These are phyloP conservation scores for Ceratocystiopsis brevicomis DNA, from an alignment of 2,329 filamentous ascomycete species.

Conservation along the genomic window DNA sequence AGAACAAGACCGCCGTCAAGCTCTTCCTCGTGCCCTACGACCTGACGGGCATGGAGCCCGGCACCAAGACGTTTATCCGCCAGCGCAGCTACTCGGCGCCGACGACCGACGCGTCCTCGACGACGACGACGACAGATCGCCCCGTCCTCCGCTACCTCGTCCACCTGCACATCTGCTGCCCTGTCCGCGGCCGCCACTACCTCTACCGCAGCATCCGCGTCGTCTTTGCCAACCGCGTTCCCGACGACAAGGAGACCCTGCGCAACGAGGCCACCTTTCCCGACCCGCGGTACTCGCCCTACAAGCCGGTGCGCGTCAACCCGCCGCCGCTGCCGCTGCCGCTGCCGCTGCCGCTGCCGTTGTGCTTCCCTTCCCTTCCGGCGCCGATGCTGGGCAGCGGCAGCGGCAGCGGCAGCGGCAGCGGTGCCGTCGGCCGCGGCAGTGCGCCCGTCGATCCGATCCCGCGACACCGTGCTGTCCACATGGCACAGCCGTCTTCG, in stretches of 20 bases:
- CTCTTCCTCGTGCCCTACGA: conserved; percentile 90
- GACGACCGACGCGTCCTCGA: too few relatives aligned
- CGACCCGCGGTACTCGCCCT: conserved; percentile 69
- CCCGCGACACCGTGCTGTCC: conserved; percentile 25
- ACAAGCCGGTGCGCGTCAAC: conserved; percentile 48
- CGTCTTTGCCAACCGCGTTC: conserved; percentile 90
- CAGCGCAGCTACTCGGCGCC: conserved; percentile 84
- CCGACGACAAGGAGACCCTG: conserved; percentile 84
- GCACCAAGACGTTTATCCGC: conserved; percentile 87
- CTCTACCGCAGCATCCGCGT: conserved; percentile 84
- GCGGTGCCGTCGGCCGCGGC: conserved; percentile 4
- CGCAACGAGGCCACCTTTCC: conserved; percentile 78
- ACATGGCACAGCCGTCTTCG: conserved; percentile 10
- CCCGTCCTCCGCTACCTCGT: conserved; percentile 76
- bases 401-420: conserved; percentile 9
- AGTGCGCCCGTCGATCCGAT: conserved; percentile 22
- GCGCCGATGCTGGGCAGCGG: not conserved
- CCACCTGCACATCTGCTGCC: conserved; percentile 83
- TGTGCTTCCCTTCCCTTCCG: conserved; percentile 1
- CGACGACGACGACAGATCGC: conserved; percentile 25
- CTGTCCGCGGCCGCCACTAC: conserved; percentile 65
- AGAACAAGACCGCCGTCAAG: conserved; percentile 95
- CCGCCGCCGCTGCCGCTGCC: conserved; percentile 15
- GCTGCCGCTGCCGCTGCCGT: conserved; percentile 4
- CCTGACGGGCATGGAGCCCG: conserved; percentile 75